Evolutionary conservation across 305 asterid species (phyloP).

Genomic region (Fraxinus xanthoxyloides): DNA sequence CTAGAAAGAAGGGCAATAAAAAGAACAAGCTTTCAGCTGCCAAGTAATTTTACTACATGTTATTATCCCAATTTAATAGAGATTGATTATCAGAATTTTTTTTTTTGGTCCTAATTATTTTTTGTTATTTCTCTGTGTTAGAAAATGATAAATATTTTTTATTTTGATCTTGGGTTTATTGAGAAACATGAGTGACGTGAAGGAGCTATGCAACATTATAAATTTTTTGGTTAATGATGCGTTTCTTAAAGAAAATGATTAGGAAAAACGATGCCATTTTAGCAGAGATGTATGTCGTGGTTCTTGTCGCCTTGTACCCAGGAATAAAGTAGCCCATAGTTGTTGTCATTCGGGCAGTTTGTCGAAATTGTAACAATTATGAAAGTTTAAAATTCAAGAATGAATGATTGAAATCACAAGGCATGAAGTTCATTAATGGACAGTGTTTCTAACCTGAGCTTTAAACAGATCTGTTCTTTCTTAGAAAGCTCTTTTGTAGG

Average conservation of each 20-base stretch:
- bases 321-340: not conserved
- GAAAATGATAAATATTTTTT: not conserved
- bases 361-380: not conserved
- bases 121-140: not conserved
- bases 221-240: not conserved
- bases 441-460: not conserved
- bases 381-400: not conserved
- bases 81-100: not conserved
- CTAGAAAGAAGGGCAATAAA: constrained; percentile 65
- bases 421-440: not conserved
- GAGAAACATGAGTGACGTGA: not conserved
- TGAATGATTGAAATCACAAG: not conserved
- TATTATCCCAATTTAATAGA: not conserved
- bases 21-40: constrained; percentile 51
- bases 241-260: not conserved
- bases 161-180: not conserved
- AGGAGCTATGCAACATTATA: not conserved
- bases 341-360: not conserved
- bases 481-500: not conserved
- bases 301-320: not conserved
- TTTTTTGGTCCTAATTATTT: not conserved
- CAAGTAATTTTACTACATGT: constrained; percentile 27
- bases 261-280: not conserved
- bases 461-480: not conserved
- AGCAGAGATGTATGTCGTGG: not conserved